Base-by-base conservation (phyloP, 768 basidiomycete genomes). In the Mycena filopes region DNA sequence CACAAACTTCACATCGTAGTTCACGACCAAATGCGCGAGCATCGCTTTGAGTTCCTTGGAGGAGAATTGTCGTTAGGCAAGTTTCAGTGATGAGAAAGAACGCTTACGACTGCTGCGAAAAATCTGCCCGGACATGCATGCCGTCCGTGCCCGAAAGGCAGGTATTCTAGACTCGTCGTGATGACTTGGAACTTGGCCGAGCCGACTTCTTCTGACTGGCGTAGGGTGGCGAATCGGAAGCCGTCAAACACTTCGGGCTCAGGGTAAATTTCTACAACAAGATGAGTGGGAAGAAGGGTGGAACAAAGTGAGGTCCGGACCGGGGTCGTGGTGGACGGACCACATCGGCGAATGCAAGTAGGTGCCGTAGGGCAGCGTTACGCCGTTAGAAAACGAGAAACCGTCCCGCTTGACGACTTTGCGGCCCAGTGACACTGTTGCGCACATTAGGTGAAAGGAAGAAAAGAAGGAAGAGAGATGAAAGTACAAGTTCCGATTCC, bases 401-500 rank as follows among this genome's bases (percentile, higher is more conserved):
- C 69, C 70, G 18, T 47, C 38, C 10, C 28, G 47, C 25, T 70
- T 70, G 43, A 72, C 48, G 4, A 69, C 68, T 20, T 63, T 68
- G 7, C 73, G 71, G 9, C 43, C 56, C 28, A 71, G 43, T 3
- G 58, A 61, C 3, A 71, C 72, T 73, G 59, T n/a, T 73, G 59
- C 18, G 36, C 21, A 31, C 21, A 12, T 15, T 1, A 28, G 57
- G 47, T 23, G 47, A 21, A 21, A n/a, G 20, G 16, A 16, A 59
- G 8, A 20, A 26, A 28, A 10, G 18, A 18, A 33, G 21, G n/a
- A n/a, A 23, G 12, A 54, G 8, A 36, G 4, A n/a, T 26, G 38
- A 1, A 56, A 73, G 6, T 64, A 78, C 77, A 42, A 6, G 68
- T 58, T 18, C 67, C 71, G 40, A 75, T 65, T 2, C 77, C 75